Base-by-base conservation (phyloP, 1,284 basidiomycete species). In the Xerocomus nothofagi region DNA sequence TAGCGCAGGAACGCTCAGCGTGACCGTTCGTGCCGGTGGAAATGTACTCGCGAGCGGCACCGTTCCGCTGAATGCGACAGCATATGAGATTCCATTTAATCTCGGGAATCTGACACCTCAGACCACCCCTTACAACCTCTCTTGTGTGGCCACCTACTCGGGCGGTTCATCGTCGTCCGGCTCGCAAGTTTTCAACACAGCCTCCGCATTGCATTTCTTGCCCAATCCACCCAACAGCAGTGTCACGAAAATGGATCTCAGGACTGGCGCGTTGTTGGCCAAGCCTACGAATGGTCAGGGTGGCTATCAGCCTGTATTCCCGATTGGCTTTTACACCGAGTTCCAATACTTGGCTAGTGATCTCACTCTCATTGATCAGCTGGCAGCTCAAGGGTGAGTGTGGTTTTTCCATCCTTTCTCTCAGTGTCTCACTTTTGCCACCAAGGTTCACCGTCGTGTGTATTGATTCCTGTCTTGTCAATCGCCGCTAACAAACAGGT, bases 241-340 rank as follows among this genome's bases (percentile, higher is more conserved):
- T 4, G 82, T 82, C 6, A 82, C 82, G 1, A 89, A 88, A 65
- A 80, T 86, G 73, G 88, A 90, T 61, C 62, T 80, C 52, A 73
- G 82, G 37, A 88, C 84, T 2, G 87, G 87, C 3, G 82, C 79
- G 1, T 55, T 89, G 44, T 70, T 88, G 31, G 84, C 82, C 5
- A 75, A 78, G 53, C 77, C 79, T 15, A 70, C 73, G 1, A 71
- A 65, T 47, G 80, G 79, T 12, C 68, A 69, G 40, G 72, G 71
- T 1, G 58, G 62, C 6, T 88, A 81, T 61, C 73, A 77, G 33
- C 75, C 81, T 0, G 73, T 90, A 0, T 79, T 88, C 44, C 84
- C 87, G 0, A 76, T 88, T 45, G 88, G 88, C 3, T 90, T 86
- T 62, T 90, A 88, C 60, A 88, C 86, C 0, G 70, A 73, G 34